Evolutionary conservation across 2,329 filamentous ascomycete species (phyloP).

Genomic region (Penicillium olsonii): DNA sequence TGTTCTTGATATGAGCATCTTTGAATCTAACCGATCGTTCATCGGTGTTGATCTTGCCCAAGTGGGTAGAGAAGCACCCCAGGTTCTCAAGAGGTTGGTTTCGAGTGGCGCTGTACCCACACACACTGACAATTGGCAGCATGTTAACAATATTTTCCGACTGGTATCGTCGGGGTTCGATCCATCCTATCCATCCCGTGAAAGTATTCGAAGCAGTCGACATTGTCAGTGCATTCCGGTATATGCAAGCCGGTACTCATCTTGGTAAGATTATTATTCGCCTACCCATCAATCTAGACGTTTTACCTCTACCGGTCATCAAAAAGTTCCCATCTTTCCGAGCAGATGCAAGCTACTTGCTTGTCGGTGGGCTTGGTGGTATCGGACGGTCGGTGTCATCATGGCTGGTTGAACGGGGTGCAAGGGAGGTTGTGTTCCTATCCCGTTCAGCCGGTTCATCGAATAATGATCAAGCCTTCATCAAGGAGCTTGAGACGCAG

Average conservation of each 20-base stretch:
- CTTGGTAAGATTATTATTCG: slow-evolving; percentile 19
- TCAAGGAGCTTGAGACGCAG: slow-evolving; percentile 10
- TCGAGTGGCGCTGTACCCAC: rapidly evolving
- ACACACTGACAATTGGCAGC: not conserved
- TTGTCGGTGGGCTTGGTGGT: slow-evolving; percentile 17
- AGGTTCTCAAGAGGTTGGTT: slow-evolving; percentile 2
- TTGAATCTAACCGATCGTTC: slow-evolving; percentile 14
- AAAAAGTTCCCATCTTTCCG: slow-evolving; percentile 1
- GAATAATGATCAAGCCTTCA: slow-evolving; percentile 3
- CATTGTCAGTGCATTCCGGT: slow-evolving; percentile 13
- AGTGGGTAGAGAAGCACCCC: not conserved
- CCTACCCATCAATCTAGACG: slow-evolving; percentile 1
- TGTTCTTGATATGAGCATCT: slow-evolving; percentile 12
- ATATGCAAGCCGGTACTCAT: slow-evolving; percentile 20
- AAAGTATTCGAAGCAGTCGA: slow-evolving; percentile 6
- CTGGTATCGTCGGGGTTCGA: slow-evolving; percentile 4
- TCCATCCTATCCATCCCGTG: slow-evolving; percentile 7
- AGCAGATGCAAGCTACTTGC: slow-evolving; percentile 5
- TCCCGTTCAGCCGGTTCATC: slow-evolving; percentile 7
- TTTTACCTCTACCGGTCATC: not conserved
- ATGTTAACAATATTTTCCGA: slow-evolving; percentile 4
- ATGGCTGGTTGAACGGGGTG: slow-evolving; percentile 17
- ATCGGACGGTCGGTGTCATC: slow-evolving; percentile 9
- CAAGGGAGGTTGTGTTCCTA: slow-evolving; percentile 12
- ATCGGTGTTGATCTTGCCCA: slow-evolving; percentile 15